Evolutionary conservation across 306 rosid genomes (phyloP).

Genomic region (Lithocarpus polystachyus): DNA sequence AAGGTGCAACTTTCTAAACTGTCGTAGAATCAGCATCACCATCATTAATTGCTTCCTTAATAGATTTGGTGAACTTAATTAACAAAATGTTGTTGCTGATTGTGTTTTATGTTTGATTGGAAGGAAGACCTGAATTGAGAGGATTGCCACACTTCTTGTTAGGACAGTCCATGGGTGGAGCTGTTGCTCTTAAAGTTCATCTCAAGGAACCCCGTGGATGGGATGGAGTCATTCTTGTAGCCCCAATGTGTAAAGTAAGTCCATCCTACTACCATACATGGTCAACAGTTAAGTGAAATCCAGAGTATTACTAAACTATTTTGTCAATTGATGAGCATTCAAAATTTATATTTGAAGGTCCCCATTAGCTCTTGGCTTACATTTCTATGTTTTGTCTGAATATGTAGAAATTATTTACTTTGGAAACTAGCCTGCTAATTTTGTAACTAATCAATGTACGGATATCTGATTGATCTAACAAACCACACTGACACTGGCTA

Average conservation of each 20-base stretch:
- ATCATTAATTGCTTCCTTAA: neutral
- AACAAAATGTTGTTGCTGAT: conserved; percentile 11
- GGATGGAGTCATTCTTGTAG: conserved; percentile 88
- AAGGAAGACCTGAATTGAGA: conserved; percentile 66
- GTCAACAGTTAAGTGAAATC: neutral
- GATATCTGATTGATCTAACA: neutral
- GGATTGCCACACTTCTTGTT: conserved; percentile 66
- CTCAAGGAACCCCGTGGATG: conserved; percentile 70
- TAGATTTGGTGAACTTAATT: neutral
- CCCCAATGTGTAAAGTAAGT: conserved; percentile 96
- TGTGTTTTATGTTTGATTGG: conserved; percentile 22
- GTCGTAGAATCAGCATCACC: neutral
- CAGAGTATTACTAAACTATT: neutral
- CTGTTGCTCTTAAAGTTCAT: conserved; percentile 81
- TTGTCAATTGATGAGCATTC: neutral
- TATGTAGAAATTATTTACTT: neutral
- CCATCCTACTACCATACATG: conserved; percentile 16
- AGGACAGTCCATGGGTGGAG: conserved; percentile 98
- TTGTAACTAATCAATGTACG: neutral
- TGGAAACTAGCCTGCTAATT: neutral
- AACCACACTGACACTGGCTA: neutral
- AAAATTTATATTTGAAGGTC: neutral
- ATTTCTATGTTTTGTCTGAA: neutral
- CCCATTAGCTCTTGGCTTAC: neutral
- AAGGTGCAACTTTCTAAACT: conserved; percentile 34